Evolutionary conservation across 2,329 filamentous ascomycete genomes (phyloP), one percentile per base, ranked within the genome.

Genomic region (Hymenoscyphus albidus): DNA sequence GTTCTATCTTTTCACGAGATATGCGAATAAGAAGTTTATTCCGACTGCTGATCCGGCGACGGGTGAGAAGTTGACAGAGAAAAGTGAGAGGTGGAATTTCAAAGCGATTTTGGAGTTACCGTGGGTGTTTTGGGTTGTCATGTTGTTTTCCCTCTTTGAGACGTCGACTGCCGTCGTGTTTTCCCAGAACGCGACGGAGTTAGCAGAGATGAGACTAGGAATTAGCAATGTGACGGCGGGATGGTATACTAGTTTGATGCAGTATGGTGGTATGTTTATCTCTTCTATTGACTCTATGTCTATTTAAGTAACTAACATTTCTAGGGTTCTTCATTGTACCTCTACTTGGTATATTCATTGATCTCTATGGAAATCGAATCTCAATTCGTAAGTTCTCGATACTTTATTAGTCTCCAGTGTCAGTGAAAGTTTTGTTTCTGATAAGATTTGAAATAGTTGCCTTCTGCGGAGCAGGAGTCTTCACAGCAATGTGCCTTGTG

Each of bases 141-240:
- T 84, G 44, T 71, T 75, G 0, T 88, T 85, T 69, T 84, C 84
- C 0, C 71, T 86, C 0, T 87, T 87, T 67, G 79, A 88, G 69
- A 88, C 85, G 0, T 83, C 80, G 12, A 81, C 83, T 0, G 83
- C 84, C 0, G 69, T 76, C 3, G 79, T 86, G 4, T 88, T 85
- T 66, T 77, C 77, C 1, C 79, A 81, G 31, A 88, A 88, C 67
- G 82, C 82, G 0, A 88, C 86, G 0, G 86, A 88, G 68, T 72
- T 88, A 22, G 85, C 85, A 0, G 80, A 88, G 73, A 80, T 86
- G 70, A 78, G 85, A 1, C 87, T 88, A 73, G 76, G 83, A 7
- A 79, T 83, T n/a, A 78, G 78, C 10, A 76, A 82, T 0, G 78
- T 87, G 40, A 81, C 76, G 1, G 86, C 85, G 0, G 85, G 85